These are phyloP conservation scores for Paecilomyces sp. DNA, from an alignment of 2,329 filamentous ascomycete species.

Conservation along the genomic window DNA sequence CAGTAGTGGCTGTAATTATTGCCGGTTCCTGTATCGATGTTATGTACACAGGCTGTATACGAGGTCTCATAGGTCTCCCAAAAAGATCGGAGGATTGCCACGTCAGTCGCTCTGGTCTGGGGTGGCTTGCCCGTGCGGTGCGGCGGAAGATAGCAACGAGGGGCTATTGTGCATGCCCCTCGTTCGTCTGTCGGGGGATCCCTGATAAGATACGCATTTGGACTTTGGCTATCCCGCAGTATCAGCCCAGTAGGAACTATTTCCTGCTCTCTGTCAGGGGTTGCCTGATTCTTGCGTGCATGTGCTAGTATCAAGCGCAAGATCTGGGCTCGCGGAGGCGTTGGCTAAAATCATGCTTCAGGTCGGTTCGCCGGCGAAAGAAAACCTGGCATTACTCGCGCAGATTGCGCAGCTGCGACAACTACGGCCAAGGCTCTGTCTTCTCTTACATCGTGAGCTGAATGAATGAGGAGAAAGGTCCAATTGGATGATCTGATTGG, in stretches of 20 bases:
- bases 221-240: conserved; percentile 5
- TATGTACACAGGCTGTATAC: conserved; percentile 5
- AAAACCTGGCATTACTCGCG: neutral
- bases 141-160: neutral
- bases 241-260: neutral
- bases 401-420: neutral
- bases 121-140: neutral
- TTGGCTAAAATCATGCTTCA: neutral
- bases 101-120: conserved; percentile 17
- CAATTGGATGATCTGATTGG: neutral
- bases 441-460: neutral
- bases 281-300: neutral
- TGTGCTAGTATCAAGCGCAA: neutral
- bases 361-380: neutral
- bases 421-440: neutral
- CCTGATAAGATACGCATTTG: conserved; percentile 9
- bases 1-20: neutral
- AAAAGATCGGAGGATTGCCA: conserved; percentile 19
- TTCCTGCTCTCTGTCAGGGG: neutral
- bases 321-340: neutral
- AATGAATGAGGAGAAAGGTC: neutral
- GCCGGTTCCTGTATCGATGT: neutral
- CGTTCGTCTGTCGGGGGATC: conserved; percentile 1
- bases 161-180: neutral
- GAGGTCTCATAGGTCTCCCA: conserved; percentile 5